phyloP scores from a whole-genome alignment of 495 filamentous ascomycete genomes.

The Jackrogersella minutella region DNA sequence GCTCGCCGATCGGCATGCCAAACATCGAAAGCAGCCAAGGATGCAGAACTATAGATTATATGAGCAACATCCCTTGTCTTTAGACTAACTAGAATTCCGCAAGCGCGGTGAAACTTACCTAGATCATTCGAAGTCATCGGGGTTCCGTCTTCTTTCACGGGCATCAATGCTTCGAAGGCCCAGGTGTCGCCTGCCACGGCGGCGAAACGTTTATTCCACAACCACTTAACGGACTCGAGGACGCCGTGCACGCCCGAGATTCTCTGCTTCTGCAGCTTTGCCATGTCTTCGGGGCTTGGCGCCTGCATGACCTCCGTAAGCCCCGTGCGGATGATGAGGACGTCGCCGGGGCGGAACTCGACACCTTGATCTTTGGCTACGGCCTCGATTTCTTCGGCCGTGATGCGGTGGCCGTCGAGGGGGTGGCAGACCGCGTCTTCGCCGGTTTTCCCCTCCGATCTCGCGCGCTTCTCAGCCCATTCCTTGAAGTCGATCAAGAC shows the following conservation, averaged over 20 bases:
- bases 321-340: conserved; percentile 73
- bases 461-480: conserved; percentile 55
- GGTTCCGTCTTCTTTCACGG: conserved; percentile 48
- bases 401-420: conserved; percentile 68
- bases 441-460: conserved; percentile 44
- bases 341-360: conserved; percentile 66
- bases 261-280: conserved; percentile 43
- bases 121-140: conserved; percentile 36
- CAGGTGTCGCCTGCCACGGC: conserved; percentile 61
- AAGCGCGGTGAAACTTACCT: conserved; percentile 42
- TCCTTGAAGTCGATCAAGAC: conserved; percentile 64
- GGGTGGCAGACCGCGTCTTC: conserved; percentile 56
- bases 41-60: conserved; percentile 58
- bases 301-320: conserved; percentile 66
- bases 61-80: background rate
- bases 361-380: conserved; percentile 66
- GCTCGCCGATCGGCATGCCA: conserved; percentile 69
- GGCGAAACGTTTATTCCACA: conserved; percentile 63
- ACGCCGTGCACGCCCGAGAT: conserved; percentile 57
- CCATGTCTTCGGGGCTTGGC: conserved; percentile 57
- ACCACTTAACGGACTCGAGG: conserved; percentile 64
- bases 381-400: conserved; percentile 61
- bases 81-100: background rate
- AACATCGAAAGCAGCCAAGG: conserved; percentile 71
- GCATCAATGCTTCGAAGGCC: conserved; percentile 56